Base-by-base conservation (phyloP, 1,284 basidiomycete species). In the Prillingera fragicola region DNA sequence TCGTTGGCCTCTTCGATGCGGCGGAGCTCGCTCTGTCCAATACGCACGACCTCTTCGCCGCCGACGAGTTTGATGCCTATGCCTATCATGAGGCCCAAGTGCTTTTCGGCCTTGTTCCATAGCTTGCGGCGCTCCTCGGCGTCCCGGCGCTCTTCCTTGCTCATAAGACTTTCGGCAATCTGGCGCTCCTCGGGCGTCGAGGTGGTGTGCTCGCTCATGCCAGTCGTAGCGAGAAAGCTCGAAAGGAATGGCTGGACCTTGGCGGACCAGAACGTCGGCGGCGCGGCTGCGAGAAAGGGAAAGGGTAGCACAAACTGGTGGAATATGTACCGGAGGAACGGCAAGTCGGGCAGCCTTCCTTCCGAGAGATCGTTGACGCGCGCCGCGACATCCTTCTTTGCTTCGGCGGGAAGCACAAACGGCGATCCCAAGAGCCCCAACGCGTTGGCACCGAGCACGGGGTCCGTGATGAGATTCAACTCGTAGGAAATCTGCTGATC, bases 171-270 rank as follows among this genome's bases (percentile, higher is more conserved):
- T 39, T 69, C 65, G 9, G 49, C 49, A 14, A 63, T 48, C 31
- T 56, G 54, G 23, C 48, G 45, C 31, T 69, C 65, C 21, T 59
- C 55, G 4, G 49, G 43, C 14, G 63, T 63, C 50, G 46, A 78
- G 70, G 55, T 60, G 15, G 57, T 43, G 33, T 62, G 54, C 8
- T 48, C 33, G 8, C 48, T 46, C 3, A 57, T 52, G 13, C 81
- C 78, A 0, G 79, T 77, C 0, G 82, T 59, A 1, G 85, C 76
- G 12, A 95, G 74, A 55, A 90, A 78, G 25, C 84, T 86, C 18
- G 82, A 80, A 44, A 90, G 77, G 69, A 95, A 95, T 0, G 91
- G 90, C 72, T 95, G 91, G 1, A 96, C 78, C 69, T 96, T 96
- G 52, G 83, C 80, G 1, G 85, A 82, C 73, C 91, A 96, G 72